Evolutionary conservation across 345 rosid genomes (phyloP).

Genomic region (Mallotus nudiflorus): DNA sequence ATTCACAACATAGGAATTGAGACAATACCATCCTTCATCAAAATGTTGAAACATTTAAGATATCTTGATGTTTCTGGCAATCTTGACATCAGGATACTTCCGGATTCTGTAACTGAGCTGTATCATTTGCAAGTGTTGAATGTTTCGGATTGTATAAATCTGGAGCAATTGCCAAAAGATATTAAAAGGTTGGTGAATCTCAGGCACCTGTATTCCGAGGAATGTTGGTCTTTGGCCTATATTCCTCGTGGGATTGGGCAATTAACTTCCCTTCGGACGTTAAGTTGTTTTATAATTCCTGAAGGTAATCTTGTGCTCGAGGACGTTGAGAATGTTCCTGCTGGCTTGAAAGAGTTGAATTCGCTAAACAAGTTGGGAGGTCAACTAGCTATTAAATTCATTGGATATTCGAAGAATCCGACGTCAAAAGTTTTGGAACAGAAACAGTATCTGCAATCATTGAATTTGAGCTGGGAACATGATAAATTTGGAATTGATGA

Average conservation of each 20-base stretch:
- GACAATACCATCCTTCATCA: not conserved
- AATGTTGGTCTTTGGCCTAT: not conserved
- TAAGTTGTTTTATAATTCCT: not conserved
- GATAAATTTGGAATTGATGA: not conserved
- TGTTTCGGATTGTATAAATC: not conserved
- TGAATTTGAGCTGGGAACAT: not conserved
- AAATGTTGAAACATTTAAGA: conserved; percentile 12
- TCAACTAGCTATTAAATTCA: not conserved
- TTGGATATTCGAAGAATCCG: not conserved
- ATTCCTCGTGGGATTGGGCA: conserved; percentile 11
- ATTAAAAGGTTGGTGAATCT: conserved; percentile 4
- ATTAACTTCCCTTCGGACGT: conserved; percentile 7
- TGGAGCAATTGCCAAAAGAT: not conserved
- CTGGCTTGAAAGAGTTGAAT: not conserved
- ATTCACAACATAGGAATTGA: too few species aligned
- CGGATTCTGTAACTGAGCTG: conserved; percentile 8
- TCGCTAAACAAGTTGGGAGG: conserved; percentile 7
- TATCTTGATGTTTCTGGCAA: conserved; percentile 25
- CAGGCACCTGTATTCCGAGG: not conserved
- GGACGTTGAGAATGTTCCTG: too few species aligned
- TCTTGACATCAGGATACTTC: conserved; percentile 1
- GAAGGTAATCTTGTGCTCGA: not conserved
- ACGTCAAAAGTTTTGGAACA: not conserved
- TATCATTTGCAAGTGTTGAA: conserved; percentile 18
- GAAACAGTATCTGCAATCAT: not conserved